These are phyloP conservation scores for Daldinia sp. DNA, from an alignment of 2,329 filamentous ascomycete species.

Conservation along the genomic window DNA sequence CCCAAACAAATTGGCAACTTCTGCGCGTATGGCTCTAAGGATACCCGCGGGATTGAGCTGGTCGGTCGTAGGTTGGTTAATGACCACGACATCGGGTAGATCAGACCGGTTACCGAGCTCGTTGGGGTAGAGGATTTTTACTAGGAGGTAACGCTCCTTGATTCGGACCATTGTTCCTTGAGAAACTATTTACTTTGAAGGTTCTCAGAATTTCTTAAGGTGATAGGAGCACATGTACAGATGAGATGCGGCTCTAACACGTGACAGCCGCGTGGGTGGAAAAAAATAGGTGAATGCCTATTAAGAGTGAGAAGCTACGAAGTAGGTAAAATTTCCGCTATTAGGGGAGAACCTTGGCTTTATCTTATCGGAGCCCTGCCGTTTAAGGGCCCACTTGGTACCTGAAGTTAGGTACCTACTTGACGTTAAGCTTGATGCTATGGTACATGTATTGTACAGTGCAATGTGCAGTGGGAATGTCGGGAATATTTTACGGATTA, in stretches of 20 bases:
- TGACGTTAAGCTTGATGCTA: not conserved
- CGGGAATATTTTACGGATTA: not conserved
- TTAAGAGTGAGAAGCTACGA: not conserved
- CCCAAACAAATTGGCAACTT: slow-evolving; percentile 81
- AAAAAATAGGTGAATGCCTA: not conserved
- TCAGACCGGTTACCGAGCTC: slow-evolving; percentile 56
- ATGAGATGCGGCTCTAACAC: not conserved
- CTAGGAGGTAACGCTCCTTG: slow-evolving; percentile 95
- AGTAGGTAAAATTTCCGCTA: slow-evolving; percentile 31
- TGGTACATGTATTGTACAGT: not conserved
- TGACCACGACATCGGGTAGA: slow-evolving; percentile 73
- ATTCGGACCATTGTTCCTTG: slow-evolving; percentile 83
- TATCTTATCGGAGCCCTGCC: slow-evolving; percentile 43
- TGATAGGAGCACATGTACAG: not conserved
- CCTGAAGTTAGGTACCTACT: no score
- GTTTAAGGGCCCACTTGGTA: not conserved
- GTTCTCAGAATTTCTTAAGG: not conserved
- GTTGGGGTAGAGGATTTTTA: slow-evolving; percentile 90
- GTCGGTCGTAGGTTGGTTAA: slow-evolving; percentile 83
- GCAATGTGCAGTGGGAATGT: not conserved
- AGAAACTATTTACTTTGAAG: not conserved
- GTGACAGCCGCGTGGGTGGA: not conserved
- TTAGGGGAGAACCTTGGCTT: slow-evolving; percentile 32
- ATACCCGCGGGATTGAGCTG: slow-evolving; percentile 75
- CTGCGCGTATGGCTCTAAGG: slow-evolving; percentile 75